phyloP scores from a whole-genome alignment of 2,329 filamentous ascomycete genomes.

The Trichophyton benhamiae region DNA sequence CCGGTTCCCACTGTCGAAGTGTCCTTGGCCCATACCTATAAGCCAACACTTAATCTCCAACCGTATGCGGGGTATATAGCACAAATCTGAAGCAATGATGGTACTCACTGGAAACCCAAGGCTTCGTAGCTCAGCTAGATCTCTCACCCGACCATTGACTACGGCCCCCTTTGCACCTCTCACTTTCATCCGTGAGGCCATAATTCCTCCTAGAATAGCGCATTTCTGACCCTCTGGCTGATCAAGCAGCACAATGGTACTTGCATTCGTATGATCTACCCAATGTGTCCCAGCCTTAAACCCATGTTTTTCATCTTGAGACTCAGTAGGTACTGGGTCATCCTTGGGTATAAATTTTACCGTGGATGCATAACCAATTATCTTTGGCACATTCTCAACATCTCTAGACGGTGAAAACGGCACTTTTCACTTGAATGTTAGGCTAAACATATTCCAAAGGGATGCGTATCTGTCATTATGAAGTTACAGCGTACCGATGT shows the following conservation, averaged over 20 bases:
- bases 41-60: neutral
- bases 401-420: slow-evolving; percentile 27
- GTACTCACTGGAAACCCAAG: slow-evolving; percentile 42
- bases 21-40: slow-evolving; percentile 32
- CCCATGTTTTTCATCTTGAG: slow-evolving; percentile 30
- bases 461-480: neutral
- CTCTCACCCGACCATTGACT: slow-evolving; percentile 56
- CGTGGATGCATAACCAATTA: slow-evolving; percentile 34
- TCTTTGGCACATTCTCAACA: slow-evolving; percentile 20
- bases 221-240: slow-evolving; percentile 55
- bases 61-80: neutral
- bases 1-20: slow-evolving; percentile 35
- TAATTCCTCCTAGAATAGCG: slow-evolving; percentile 64
- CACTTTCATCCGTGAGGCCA: slow-evolving; percentile 56
- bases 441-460: neutral
- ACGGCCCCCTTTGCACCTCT: slow-evolving; percentile 50
- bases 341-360: slow-evolving; percentile 47
- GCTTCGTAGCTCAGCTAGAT: slow-evolving; percentile 48
- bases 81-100: neutral
- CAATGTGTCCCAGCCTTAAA: slow-evolving; percentile 52
- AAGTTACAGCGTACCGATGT: slow-evolving; percentile 38
- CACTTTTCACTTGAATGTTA: slow-evolving; percentile 14
- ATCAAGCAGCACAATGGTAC: slow-evolving; percentile 53
- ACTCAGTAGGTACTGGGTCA: slow-evolving; percentile 28
- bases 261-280: slow-evolving; percentile 50